These are phyloP conservation scores for Ettlia oleoabundans DNA, from an alignment of 139 green algal genomes.

Conservation along the genomic window DNA sequence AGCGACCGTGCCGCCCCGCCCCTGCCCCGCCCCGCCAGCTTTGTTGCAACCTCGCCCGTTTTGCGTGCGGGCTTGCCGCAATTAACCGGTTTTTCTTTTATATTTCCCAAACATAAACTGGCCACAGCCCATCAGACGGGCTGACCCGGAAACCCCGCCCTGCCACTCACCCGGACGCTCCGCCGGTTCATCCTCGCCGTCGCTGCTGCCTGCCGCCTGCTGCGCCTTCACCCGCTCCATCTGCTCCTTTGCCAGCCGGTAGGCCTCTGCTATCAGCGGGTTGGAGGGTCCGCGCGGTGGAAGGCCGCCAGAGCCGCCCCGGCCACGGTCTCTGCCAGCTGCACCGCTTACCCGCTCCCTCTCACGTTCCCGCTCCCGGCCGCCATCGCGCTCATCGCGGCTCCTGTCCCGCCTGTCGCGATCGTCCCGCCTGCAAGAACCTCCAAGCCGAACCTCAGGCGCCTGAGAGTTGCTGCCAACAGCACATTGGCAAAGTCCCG, in stretches of 20 bases:
- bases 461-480: too few species aligned
- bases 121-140: too few species aligned
- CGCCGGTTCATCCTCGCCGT: neutral
- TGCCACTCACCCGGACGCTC: slow-evolving; percentile 15
- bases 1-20: too few species aligned
- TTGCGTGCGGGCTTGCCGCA: too few species aligned
- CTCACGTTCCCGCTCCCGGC: neutral
- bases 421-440: neutral
- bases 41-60: too few species aligned
- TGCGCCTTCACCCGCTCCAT: slow-evolving; percentile 4
- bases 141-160: neutral
- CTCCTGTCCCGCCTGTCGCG: neutral
- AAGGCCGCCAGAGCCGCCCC: slow-evolving; percentile 16
- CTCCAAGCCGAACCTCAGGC: neutral
- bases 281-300: slow-evolving; percentile 23
- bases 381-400: neutral
- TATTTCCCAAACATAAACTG: too few species aligned
- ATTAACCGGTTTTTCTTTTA: too few species aligned
- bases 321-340: too few species aligned
- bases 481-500: too few species aligned
- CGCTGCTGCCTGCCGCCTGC: neutral
- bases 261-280: slow-evolving; percentile 38
- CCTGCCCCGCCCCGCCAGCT: too few species aligned
- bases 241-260: slow-evolving; percentile 16
- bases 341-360: too few species aligned